Evolutionary conservation across 169 alveolate genomes (phyloP).

Genomic region (Theileria orientalis): DNA sequence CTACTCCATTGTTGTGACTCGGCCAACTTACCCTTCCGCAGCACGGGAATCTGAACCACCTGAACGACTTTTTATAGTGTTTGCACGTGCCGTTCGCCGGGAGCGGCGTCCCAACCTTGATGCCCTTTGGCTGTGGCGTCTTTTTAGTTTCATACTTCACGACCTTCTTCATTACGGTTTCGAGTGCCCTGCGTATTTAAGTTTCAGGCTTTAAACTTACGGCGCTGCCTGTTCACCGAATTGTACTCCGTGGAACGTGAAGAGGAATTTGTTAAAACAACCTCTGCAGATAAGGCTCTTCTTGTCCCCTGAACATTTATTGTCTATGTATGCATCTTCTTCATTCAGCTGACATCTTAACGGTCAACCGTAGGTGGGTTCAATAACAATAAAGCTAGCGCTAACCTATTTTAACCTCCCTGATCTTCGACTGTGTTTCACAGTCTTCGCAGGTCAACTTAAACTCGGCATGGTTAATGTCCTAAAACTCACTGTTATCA

Average conservation of each 20-base stretch:
- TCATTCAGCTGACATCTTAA: too few relatives aligned
- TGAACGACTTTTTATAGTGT: constrained; percentile 83
- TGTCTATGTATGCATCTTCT: too few relatives aligned
- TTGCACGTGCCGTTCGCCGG: constrained; percentile 84
- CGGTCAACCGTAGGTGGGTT: too few relatives aligned
- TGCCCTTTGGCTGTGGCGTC: constrained; percentile 27
- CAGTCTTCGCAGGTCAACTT: constrained; percentile 61
- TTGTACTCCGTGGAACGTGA: constrained; percentile 32
- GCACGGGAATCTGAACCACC: constrained; percentile 88
- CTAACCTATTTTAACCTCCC: constrained; percentile 58
- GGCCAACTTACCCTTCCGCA: constrained; percentile 75
- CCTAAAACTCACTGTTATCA: background rate
- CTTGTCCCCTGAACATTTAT: constrained; percentile 10
- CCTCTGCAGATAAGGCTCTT: constrained; percentile 54
- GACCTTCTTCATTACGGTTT: constrained; percentile 12
- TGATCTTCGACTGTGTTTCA: constrained; percentile 54
- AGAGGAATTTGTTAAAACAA: constrained; percentile 44
- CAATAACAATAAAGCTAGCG: background rate
- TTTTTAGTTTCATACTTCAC: constrained; percentile 18
- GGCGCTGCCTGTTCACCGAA: constrained; percentile 28
- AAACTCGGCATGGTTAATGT: constrained; percentile 43
- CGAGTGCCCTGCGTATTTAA: background rate
- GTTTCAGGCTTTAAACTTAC: constrained; percentile 9
- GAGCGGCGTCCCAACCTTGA: constrained; percentile 78
- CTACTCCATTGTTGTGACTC: constrained; percentile 13